Conservation (phyloP, 169 alveolate species). For the Blepharisma undulans region DNA sequence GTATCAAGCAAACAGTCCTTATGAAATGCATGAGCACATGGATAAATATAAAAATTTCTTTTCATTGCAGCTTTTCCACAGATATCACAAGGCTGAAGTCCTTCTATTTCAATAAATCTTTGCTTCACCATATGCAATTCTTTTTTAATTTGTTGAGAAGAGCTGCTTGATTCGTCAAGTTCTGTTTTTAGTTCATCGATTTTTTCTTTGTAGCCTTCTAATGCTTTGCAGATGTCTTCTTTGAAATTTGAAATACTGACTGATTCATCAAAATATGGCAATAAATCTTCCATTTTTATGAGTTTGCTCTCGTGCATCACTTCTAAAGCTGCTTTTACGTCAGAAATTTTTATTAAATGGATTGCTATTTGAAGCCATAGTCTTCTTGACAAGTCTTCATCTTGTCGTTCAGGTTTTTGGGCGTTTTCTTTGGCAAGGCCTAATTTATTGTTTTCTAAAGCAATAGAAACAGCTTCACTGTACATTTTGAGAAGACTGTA, state of each 20-base stretch:
- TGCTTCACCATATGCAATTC: constrained; percentile 52
- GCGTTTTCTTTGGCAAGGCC: constrained; percentile 36
- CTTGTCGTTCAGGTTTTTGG: constrained; percentile 14
- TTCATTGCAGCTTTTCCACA: constrained; percentile 5
- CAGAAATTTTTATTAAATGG: constrained; percentile 16
- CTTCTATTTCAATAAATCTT: constrained; percentile 50
- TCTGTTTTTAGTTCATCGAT: constrained; percentile 47
- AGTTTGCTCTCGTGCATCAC: constrained; percentile 53
- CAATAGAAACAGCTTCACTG: constrained; percentile 31
- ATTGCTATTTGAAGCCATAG: constrained; percentile 40
- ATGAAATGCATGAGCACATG: constrained; percentile 34
- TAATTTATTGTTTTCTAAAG: not conserved
- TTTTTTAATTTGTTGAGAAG: constrained; percentile 51
- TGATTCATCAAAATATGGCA: constrained; percentile 55
- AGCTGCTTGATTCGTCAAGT: constrained; percentile 42
- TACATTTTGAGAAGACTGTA: constrained; percentile 15
- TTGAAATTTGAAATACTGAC: constrained; percentile 53
- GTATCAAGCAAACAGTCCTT: constrained; percentile 27
- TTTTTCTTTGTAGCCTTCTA: constrained; percentile 49
- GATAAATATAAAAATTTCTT: not conserved
- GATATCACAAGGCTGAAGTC: constrained; percentile 30
- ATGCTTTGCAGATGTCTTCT: constrained; percentile 49
- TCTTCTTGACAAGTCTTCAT: constrained; percentile 8
- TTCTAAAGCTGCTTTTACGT: constrained; percentile 51
- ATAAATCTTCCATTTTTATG: constrained; percentile 62